Base-by-base conservation (phyloP, 345 rosid species). In the Trapa bicornis region DNA sequence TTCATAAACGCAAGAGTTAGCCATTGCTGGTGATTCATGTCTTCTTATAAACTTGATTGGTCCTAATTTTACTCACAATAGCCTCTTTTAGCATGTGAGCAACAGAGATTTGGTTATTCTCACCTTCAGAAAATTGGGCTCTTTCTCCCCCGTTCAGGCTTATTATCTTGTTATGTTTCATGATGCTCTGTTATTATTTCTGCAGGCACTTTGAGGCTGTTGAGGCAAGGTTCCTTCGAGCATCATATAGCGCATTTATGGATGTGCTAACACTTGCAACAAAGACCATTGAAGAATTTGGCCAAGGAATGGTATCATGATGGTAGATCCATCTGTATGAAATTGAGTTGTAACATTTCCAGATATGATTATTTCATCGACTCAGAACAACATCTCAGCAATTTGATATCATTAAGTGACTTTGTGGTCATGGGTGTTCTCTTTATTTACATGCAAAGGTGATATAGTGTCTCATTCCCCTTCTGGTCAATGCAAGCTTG, bases 141-240 rank as follows among this genome's bases (percentile, higher is more conserved):
- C 38, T 3, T 36, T 16, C 15, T 15, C 3, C 14, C 35, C 33
- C 45, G 37, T 33, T 32, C 38, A 7, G 4, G 10, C 35, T 35
- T 60, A 38, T 0, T 54, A 29, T 39, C 16, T 37, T 10, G 17
- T 35, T n/a, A 56, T 57, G 57, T 54, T n/a, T 37, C 47, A 17
- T 48, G 22, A n/a, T 37, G 29, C 29, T 22, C 29, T 22, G 29
- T 33, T 68, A 12, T 32, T 38, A 16, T 17, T 58, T 32, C 14
- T 69, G 6, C 75, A 91, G 97, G 75, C 89, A 80, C 62, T 94
- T 94, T 57, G 91, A 87, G 75, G 97, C 97, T 39, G 75, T 84
- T 2, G 97, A 94, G 77, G 97, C 99, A 1, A 85, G 96, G 73
- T 88, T 91, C 71, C 96, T 94, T 43, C 87, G 96, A n/a, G 96